phyloP scores from a whole-genome alignment of 257 asterid genomes.

The Striga asiatica region DNA sequence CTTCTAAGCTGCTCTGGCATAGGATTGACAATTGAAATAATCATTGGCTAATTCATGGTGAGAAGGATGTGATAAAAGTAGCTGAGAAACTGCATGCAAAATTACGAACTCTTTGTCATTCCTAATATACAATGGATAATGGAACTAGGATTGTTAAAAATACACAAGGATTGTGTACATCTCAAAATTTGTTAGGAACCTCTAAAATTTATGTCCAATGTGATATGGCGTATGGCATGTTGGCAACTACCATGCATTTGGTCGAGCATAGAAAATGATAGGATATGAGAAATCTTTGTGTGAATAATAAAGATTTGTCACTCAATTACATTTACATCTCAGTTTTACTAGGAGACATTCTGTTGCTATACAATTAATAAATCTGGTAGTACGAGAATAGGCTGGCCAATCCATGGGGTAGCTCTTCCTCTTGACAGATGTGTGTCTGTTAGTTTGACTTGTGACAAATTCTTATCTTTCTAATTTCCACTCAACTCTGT shows the following conservation, averaged over 20 bases:
- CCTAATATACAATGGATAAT: background rate
- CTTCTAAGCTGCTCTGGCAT: background rate
- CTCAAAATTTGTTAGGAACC: background rate
- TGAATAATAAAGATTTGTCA: too few relatives aligned
- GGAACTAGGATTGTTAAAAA: background rate
- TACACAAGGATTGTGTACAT: background rate
- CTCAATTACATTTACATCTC: constrained; percentile 1
- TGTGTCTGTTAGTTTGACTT: background rate
- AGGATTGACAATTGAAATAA: background rate
- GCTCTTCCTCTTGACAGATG: background rate
- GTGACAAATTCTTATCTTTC: constrained; percentile 9
- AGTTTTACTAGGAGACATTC: background rate
- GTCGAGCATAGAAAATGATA: background rate
- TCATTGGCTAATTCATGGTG: background rate
- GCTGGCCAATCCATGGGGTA: background rate
- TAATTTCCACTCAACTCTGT: constrained; percentile 2
- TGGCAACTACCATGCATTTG: background rate
- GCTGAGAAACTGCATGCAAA: too few relatives aligned
- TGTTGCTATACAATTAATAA: background rate
- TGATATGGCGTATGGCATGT: background rate
- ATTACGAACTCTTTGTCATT: too few relatives aligned
- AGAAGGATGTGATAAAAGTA: background rate
- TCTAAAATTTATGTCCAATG: too few relatives aligned
- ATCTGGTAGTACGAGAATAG: background rate
- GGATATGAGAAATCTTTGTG: too few relatives aligned